These are phyloP conservation scores for Botrytis deweyae DNA, from an alignment of 2,329 filamentous ascomycete species.

Conservation along the genomic window DNA sequence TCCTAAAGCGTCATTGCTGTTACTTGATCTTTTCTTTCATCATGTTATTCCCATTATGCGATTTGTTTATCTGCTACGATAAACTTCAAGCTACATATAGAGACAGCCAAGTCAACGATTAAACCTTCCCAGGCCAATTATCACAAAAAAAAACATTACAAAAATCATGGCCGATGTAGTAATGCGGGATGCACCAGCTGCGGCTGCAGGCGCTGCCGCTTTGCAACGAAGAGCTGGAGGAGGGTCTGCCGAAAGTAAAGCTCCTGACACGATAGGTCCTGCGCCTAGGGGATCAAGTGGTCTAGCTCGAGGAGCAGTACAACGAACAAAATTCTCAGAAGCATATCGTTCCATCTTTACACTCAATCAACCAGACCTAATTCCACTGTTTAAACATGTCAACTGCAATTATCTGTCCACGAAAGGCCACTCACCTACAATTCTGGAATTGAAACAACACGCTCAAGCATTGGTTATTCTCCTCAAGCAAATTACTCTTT, in stretches of 20 bases:
- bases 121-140: not conserved
- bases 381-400: slow-evolving; percentile 45
- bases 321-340: slow-evolving; percentile 24
- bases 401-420: slow-evolving; percentile 60
- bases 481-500: slow-evolving; percentile 50
- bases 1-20: slow-evolving; percentile 14
- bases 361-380: slow-evolving; percentile 1
- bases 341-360: slow-evolving; percentile 29
- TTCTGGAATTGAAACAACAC: slow-evolving; percentile 59
- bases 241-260: not conserved
- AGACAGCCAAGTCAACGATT: not conserved
- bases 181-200: slow-evolving; percentile 10
- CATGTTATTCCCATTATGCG: not conserved
- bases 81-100: not conserved
- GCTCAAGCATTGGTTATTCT: slow-evolving; percentile 56
- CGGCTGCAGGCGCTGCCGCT: not conserved
- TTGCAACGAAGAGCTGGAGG: not conserved
- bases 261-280: not conserved
- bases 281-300: not conserved
- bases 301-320: slow-evolving; percentile 7
- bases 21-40: slow-evolving; percentile 9
- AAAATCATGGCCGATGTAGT: not conserved
- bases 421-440: slow-evolving; percentile 50
- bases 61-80: not conserved
- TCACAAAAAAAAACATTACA: not conserved